Evolutionary conservation across 495 filamentous ascomycete genomes (phyloP).

Genomic region (Tuber magnatum): DNA sequence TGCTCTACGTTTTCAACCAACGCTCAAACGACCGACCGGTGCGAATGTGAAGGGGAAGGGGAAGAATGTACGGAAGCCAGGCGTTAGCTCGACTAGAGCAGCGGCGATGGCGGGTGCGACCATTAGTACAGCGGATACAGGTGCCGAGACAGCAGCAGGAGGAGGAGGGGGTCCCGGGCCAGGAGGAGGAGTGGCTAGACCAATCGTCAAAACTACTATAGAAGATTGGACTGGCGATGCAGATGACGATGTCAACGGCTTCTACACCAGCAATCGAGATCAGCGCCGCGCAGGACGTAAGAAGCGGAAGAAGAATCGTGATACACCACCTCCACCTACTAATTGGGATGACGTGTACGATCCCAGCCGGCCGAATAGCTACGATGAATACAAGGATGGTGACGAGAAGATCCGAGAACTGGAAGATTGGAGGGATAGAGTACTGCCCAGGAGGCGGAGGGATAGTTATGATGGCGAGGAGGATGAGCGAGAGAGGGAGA

Average conservation of each 20-base stretch:
- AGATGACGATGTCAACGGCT: slow-evolving; percentile 64
- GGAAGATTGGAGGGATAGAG: slow-evolving; percentile 76
- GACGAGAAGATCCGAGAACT: slow-evolving; percentile 76
- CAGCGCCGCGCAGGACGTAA: slow-evolving; percentile 72
- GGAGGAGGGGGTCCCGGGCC: slow-evolving; percentile 10
- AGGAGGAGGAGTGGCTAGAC: slow-evolving; percentile 19
- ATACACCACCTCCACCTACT: slow-evolving; percentile 54
- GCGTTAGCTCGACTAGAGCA: slow-evolving; percentile 21
- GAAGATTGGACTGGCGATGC: slow-evolving; percentile 77
- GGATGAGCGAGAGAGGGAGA: slow-evolving; percentile 40
- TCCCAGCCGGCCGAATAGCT: slow-evolving; percentile 71
- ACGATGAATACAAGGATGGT: slow-evolving; percentile 76
- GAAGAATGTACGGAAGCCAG: slow-evolving; percentile 47
- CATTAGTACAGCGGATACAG: slow-evolving; percentile 17
- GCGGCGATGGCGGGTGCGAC: slow-evolving; percentile 37
- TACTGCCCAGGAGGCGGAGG: slow-evolving; percentile 67
- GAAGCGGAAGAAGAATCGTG: slow-evolving; percentile 75
- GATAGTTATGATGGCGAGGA: slow-evolving; percentile 54
- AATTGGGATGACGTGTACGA: slow-evolving; percentile 96
- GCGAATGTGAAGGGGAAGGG: slow-evolving; percentile 62
- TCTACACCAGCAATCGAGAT: slow-evolving; percentile 49
- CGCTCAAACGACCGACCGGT: slow-evolving; percentile 61
- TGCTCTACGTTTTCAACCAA: slow-evolving; percentile 83
- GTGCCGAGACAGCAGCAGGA: slow-evolving; percentile 38
- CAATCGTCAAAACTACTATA: slow-evolving; percentile 56